Evolutionary conservation across 2,329 filamentous ascomycete species (phyloP).

Genomic region (Fusarium hainanense): DNA sequence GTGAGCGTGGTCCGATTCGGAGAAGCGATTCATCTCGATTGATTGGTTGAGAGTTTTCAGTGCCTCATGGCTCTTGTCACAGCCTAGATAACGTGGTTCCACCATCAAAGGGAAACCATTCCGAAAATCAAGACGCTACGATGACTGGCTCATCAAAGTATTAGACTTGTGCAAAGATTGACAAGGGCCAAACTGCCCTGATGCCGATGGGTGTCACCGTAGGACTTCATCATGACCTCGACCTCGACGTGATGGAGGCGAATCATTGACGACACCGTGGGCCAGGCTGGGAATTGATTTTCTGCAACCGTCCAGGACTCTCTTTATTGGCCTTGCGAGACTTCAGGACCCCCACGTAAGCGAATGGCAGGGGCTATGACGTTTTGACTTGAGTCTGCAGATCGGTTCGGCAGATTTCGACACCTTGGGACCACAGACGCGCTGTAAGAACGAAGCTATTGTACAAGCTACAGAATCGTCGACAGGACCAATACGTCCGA

Average conservation of each 20-base stretch:
- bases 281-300: constrained; percentile 32
- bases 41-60: constrained; percentile 28
- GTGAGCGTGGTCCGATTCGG: constrained; percentile 23
- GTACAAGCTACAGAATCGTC: constrained; percentile 6
- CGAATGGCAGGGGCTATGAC: constrained; percentile 38
- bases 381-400: constrained; percentile 35
- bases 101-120: neutral
- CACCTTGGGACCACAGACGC: constrained; percentile 7
- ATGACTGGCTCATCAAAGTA: neutral
- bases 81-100: constrained; percentile 12
- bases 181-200: neutral
- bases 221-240: constrained; percentile 12
- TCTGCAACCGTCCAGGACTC: constrained; percentile 5
- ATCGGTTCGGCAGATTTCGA: constrained; percentile 20
- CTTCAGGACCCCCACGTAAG: constrained; percentile 23
- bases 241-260: constrained; percentile 25
- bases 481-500: constrained; percentile 9
- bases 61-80: constrained; percentile 29
- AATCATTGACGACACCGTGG: constrained; percentile 32
- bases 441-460: constrained; percentile 13
- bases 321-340: constrained; percentile 19
- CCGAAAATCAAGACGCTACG: neutral
- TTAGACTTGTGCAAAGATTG: neutral
- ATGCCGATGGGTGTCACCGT: constrained; percentile 3
- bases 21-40: constrained; percentile 15